Evolutionary conservation across 2,329 filamentous ascomycete genomes (phyloP), one percentile per base, ranked within the genome.

Genomic region (Orbilia brochopaga): DNA sequence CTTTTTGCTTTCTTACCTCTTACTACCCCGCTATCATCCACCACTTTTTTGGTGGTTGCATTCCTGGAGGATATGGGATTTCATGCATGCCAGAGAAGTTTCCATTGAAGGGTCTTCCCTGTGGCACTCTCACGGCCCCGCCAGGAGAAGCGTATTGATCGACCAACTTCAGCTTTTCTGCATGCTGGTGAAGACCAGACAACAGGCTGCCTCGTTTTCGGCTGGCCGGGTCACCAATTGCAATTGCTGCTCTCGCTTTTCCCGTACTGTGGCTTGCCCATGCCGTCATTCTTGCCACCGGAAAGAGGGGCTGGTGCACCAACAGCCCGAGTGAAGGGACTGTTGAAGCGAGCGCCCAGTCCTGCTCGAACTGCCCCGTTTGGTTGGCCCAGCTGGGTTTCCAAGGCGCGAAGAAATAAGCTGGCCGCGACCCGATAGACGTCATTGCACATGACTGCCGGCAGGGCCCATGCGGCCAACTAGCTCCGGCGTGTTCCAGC

Each of bases 391-490:
- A 58, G 8, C 19, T 21, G 44, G 56, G 54, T 46, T 57, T 42
- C 13, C 13, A 5, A 42, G 37, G 13, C n/a, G 11, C 53, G 52
- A 48, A 37, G 10, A 67, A 54, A 32, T 32, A 48, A 69, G 65
- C 37, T 15, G 37, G 37, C 4, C 37, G 13, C 13, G 13, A 13
- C 32, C 13, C 32, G 6, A 15, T 42, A 13, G 65, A 69, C 65
- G 65, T 69, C 65, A 69, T 69, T 50, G 65, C 65, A 69, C 65
- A 69, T 50, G 53, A 62, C 65, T 21, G n/a, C 48, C 37, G 27
- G 40, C 32, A 58, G 17, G 8, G 7, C 23, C 21, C 15, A 30
- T 7, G 7, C 27, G 42, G 15, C 51, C 35, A n/a, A 17, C 13
- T 17, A 5, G 24, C 27, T 17, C 30, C 24, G n/a, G 10, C 21